These are phyloP conservation scores for Taphrina flavorubra DNA, from an alignment of 1,139 yeast genomes.

Conservation along the genomic window DNA sequence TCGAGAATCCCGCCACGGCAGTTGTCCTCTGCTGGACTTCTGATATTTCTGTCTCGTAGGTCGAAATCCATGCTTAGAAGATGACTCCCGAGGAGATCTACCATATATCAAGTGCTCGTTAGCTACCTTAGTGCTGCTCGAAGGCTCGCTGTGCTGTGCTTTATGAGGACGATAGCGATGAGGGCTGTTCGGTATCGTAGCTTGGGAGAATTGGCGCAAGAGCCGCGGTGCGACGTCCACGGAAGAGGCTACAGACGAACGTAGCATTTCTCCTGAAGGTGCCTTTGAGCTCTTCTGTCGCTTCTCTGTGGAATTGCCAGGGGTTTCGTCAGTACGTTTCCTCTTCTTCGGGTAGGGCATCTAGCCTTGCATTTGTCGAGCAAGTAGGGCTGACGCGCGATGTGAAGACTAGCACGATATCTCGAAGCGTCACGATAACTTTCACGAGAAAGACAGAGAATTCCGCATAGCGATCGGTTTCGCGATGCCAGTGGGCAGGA, in stretches of 20 bases:
- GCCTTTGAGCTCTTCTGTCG: neutral
- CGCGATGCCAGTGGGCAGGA: too few relatives aligned
- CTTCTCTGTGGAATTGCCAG: neutral
- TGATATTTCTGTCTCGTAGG: neutral
- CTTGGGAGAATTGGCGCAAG: neutral
- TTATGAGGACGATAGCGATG: neutral
- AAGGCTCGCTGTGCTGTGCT: neutral
- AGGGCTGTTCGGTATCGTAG: neutral
- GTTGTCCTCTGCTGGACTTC: constrained; percentile 6
- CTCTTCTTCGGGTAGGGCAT: constrained; percentile 25
- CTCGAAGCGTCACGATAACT: too few relatives aligned
- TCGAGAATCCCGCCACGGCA: neutral
- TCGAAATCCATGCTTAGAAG: neutral
- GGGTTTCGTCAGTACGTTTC: neutral
- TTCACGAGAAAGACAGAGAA: too few relatives aligned
- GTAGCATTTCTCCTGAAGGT: neutral
- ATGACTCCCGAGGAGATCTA: neutral
- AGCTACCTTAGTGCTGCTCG: neutral
- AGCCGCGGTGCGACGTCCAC: neutral
- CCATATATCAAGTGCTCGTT: constrained; percentile 1
- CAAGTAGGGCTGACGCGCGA: neutral
- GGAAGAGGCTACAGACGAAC: neutral
- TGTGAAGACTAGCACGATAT: too few relatives aligned
- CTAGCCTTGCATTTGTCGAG: constrained; percentile 3
- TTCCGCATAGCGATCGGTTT: too few relatives aligned